Conservation (phyloP, 2,329 filamentous ascomycete species). For the Amauroascus niger region DNA sequence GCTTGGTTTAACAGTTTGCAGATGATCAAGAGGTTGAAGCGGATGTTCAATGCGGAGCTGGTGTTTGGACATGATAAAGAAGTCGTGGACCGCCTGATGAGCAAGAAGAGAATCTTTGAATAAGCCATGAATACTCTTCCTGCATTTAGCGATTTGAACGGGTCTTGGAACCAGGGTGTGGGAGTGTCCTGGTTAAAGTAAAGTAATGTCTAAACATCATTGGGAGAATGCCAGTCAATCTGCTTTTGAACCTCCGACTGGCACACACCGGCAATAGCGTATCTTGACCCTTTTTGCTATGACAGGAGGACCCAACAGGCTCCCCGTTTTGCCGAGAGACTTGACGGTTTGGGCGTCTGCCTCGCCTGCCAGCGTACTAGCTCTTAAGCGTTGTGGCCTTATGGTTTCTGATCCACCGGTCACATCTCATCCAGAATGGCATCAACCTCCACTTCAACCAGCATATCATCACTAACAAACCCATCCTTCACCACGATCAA, state of each 20-base stretch:
- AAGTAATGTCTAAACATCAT: no score
- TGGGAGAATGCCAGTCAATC: no score
- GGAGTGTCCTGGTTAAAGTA: no score
- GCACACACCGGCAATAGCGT: no score
- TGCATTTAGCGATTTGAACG: background rate
- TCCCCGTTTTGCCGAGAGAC: no score
- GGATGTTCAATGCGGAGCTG: slow-evolving; percentile 25
- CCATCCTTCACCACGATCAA: slow-evolving; percentile 32
- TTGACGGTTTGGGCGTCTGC: no score
- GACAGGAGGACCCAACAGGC: no score
- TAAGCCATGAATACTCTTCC: background rate
- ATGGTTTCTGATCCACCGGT: background rate
- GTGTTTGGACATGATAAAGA: slow-evolving; percentile 28
- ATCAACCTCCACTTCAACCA: slow-evolving; percentile 31
- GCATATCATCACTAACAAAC: slow-evolving; percentile 25
- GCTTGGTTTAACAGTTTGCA: slow-evolving; percentile 31
- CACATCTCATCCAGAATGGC: slow-evolving; percentile 20
- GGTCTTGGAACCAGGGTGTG: no score
- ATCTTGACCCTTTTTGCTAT: no score
- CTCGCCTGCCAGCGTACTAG: no score
- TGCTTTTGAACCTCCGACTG: no score
- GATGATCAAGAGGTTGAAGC: slow-evolving; percentile 27
- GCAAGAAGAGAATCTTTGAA: slow-evolving; percentile 14
- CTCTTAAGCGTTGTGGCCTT: background rate
- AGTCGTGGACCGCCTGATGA: slow-evolving; percentile 10